These are phyloP conservation scores for Epichloe festucae DNA, from an alignment of 2,329 filamentous ascomycete genomes.

Conservation along the genomic window DNA sequence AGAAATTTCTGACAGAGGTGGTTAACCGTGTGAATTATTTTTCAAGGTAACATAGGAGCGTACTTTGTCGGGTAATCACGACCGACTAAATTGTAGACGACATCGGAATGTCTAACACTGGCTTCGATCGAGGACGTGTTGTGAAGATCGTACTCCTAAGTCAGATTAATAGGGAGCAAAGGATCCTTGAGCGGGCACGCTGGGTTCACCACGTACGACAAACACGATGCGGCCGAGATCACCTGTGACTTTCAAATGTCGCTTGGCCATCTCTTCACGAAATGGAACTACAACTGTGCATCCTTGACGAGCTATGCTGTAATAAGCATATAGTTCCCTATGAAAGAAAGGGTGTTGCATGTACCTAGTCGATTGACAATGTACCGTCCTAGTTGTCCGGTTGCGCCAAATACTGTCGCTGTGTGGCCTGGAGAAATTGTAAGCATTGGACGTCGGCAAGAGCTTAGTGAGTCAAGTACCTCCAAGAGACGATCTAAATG, in stretches of 20 bases:
- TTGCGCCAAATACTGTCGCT: conserved; percentile 94
- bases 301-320: conserved; percentile 63
- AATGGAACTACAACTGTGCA: conserved; percentile 88
- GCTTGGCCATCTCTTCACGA: conserved; percentile 95
- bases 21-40: conserved; percentile 9
- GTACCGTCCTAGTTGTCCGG: conserved; percentile 88
- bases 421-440: conserved; percentile 58
- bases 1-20: conserved; percentile 64
- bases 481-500: conserved; percentile 67
- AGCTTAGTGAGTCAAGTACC: conserved; percentile 38
- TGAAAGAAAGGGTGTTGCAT: conserved; percentile 6
- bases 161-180: conserved; percentile 8
- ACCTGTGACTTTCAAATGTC: conserved; percentile 90
- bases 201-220: conserved; percentile 40
- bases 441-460: conserved; percentile 10
- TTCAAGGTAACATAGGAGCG: conserved; percentile 14
- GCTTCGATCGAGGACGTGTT: conserved; percentile 96
- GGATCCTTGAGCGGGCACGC: no score
- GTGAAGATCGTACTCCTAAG: conserved; percentile 79
- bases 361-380: conserved; percentile 87
- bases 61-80: conserved; percentile 94
- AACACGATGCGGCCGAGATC: conserved; percentile 85
- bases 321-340: neutral
- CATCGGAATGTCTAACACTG: conserved; percentile 90
- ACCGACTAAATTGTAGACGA: conserved; percentile 93